Evolutionary conservation across 192 early-diverging fungal species (phyloP).

Genomic region (Funneliformis mosseae): DNA sequence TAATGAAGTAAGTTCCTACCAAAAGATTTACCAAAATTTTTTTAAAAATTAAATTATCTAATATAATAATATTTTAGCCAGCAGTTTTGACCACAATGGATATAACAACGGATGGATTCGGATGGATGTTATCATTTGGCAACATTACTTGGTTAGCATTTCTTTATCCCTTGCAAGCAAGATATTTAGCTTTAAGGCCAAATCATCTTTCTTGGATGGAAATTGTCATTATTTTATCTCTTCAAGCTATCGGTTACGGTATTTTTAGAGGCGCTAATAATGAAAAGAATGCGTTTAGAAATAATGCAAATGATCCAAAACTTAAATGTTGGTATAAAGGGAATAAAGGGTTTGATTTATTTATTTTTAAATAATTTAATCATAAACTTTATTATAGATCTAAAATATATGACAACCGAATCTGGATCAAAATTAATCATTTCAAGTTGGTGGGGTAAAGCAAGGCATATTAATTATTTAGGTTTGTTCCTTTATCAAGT

Average conservation of each 20-base stretch:
- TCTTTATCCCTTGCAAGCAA: slow-evolving; percentile 87
- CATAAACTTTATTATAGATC: slow-evolving; percentile 43
- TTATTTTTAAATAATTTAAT: background rate
- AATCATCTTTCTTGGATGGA: slow-evolving; percentile 53
- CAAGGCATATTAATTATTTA: slow-evolving; percentile 93
- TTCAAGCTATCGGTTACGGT: slow-evolving; percentile 71
- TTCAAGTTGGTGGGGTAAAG: slow-evolving; percentile 93
- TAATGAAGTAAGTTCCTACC: slow-evolving; percentile 53
- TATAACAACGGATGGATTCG: slow-evolving; percentile 97
- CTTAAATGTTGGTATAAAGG: slow-evolving; percentile 46
- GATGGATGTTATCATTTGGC: slow-evolving; percentile 83
- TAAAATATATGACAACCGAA: slow-evolving; percentile 86
- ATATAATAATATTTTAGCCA: slow-evolving; percentile 43
- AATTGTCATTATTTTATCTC: slow-evolving; percentile 48
- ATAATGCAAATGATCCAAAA: slow-evolving; percentile 56
- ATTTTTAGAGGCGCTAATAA: slow-evolving; percentile 90
- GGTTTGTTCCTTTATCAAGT: slow-evolving; percentile 25
- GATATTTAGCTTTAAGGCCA: slow-evolving; percentile 79
- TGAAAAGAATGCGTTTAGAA: slow-evolving; percentile 90
- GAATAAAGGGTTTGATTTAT: no score
- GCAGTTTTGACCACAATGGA: slow-evolving; percentile 97
- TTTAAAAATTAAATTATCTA: background rate
- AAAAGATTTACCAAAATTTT: background rate
- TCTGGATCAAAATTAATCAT: slow-evolving; percentile 79
- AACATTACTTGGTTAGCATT: slow-evolving; percentile 90